Evolutionary conservation across 345 rosid genomes (phyloP), one percentile per base, ranked within the genome.

Genomic region (Bruguiera gymnorhiza): DNA sequence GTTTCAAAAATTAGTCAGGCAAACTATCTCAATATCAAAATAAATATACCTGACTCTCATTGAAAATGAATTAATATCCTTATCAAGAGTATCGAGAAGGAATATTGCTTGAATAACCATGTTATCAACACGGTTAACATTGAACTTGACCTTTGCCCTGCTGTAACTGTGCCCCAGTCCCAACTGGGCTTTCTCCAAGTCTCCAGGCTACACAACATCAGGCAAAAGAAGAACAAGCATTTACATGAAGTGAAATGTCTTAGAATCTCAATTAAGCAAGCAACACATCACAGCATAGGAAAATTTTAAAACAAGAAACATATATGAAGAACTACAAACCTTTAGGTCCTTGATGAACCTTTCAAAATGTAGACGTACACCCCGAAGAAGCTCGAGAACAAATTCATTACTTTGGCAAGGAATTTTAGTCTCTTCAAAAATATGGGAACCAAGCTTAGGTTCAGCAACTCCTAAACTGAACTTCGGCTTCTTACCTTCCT

Each of bases 81-180:
- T 95, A 72, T 92, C 99, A 67, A 95, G 91, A 10, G 88, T 84
- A 69, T 95, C 97, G 3, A 95, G 86, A 70, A 90, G 86, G 75
- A 90, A 92, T 46, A 92, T 95, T 46, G 98, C 97, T 66, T 95
- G 98, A 60, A 95, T 95, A 72, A 95, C 95, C 97, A 95, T 95
- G 69, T 92, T 92, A 66, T 95, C 98, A 26, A 88, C 91, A 16
- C 94, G 76, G 82, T 95, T 88, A 43, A 92, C 97, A 74, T 95
- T 95, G 83, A 95, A 95, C 82, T 95, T 95, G 71, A 95, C 98
- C 71, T 95, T 92, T 10, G 97, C 98, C 78, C 99, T 83, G 77
- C 97, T 95, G 82, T 92, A 95, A 71, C 97, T 95, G 75, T 95
- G 99, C 4, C 88, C 94, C 37, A 95, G 82, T 74, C 99, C 99